Evolutionary conservation across 1,139 yeast genomes (phyloP).

Genomic region (Hansenula lynferdii): DNA sequence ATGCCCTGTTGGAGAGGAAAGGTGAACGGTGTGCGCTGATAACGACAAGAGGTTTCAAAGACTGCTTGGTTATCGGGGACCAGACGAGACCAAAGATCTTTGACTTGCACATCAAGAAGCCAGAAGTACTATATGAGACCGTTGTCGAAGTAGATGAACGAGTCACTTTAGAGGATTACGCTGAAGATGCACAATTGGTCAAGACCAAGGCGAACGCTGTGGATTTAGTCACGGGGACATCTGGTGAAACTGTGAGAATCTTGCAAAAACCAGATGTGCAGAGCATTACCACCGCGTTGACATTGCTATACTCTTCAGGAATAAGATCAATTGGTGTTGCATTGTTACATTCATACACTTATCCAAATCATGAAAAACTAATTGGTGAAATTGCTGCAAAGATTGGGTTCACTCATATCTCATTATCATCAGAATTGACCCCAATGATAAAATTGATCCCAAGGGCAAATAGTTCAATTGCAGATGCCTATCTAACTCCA

Average conservation of each 20-base stretch:
- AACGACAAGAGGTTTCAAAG: conserved; percentile 64
- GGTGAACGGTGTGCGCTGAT: conserved; percentile 61
- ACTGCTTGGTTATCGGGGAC: conserved; percentile 61
- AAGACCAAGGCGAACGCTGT: conserved; percentile 26
- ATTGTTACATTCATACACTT: conserved; percentile 65
- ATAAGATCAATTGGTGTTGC: conserved; percentile 64
- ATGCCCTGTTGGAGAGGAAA: conserved; percentile 63
- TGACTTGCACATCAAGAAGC: conserved; percentile 47
- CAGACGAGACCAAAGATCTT: conserved; percentile 65
- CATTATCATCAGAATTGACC: conserved; percentile 59
- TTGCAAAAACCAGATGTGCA: conserved; percentile 41
- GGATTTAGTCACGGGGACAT: conserved; percentile 43
- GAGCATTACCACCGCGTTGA: conserved; percentile 36
- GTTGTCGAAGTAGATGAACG: conserved; percentile 71
- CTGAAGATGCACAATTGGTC: conserved; percentile 47
- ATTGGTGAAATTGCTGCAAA: conserved; percentile 54
- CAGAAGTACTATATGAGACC: conserved; percentile 53
- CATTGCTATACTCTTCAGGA: conserved; percentile 45
- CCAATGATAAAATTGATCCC: conserved; percentile 74
- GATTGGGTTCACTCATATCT: conserved; percentile 57
- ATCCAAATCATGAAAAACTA: conserved; percentile 55
- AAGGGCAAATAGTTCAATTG: conserved; percentile 68
- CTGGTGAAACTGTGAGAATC: conserved; percentile 61
- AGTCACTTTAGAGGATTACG: conserved; percentile 62
- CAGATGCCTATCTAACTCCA: conserved; percentile 77